phyloP scores from a whole-genome alignment of 441 rosid species.

The Adansonia rubrostipa region DNA sequence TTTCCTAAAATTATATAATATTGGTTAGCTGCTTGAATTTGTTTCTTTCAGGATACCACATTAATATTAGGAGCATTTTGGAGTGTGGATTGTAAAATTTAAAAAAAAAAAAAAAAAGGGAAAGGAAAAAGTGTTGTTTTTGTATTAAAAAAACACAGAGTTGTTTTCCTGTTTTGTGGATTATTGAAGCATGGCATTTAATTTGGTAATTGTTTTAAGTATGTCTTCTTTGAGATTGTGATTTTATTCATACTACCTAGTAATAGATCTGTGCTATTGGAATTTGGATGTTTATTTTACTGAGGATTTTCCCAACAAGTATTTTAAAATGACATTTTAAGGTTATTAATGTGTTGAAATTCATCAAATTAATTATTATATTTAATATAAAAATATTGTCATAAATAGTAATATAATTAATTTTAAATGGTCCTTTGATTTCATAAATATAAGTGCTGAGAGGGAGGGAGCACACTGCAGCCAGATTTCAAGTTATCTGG shows the following conservation, averaged over 20 bases:
- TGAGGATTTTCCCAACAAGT: too few species aligned
- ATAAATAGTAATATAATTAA: too few species aligned
- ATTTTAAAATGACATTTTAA: too few species aligned
- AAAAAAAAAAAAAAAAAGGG: slow-evolving; percentile 21
- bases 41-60: slow-evolving; percentile 38
- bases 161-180: slow-evolving; percentile 23
- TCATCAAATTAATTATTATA: too few species aligned
- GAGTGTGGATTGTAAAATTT: slow-evolving; percentile 36
- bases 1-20: neutral
- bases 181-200: slow-evolving; percentile 24
- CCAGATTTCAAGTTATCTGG: neutral
- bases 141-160: neutral
- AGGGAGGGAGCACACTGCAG: slow-evolving; percentile 17
- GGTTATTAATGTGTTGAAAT: too few species aligned
- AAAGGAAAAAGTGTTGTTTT: neutral
- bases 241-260: neutral
- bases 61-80: slow-evolving; percentile 29
- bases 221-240: slow-evolving; percentile 10
- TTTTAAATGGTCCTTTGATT: too few species aligned
- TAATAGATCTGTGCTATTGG: neutral
- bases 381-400: too few species aligned
- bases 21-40: slow-evolving; percentile 13
- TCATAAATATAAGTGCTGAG: too few species aligned
- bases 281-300: neutral
- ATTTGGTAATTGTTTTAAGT: slow-evolving; percentile 28